Evolutionary conservation across 2,329 filamentous ascomycete genomes (phyloP).

Genomic region (Thelonectria blattea): DNA sequence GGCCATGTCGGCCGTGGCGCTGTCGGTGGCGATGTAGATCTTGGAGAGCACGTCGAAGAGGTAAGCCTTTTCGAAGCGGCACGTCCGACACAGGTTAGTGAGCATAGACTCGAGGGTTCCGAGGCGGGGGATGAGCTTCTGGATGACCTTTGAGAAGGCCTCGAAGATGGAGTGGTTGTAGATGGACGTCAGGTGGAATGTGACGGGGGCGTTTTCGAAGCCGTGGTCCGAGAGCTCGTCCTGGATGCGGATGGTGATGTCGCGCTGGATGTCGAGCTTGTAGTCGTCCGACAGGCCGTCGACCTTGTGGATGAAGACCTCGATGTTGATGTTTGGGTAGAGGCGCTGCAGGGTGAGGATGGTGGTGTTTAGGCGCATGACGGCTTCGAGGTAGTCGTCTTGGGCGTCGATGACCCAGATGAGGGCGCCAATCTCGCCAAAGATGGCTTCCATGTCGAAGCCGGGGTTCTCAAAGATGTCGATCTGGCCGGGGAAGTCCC

Average conservation of each 20-base stretch:
- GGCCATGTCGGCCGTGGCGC: slow-evolving; percentile 88
- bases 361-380: slow-evolving; percentile 83
- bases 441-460: slow-evolving; percentile 92
- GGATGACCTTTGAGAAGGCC: slow-evolving; percentile 97
- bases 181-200: slow-evolving; percentile 95
- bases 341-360: slow-evolving; percentile 87
- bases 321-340: slow-evolving; percentile 94
- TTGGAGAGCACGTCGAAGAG: slow-evolving; percentile 97
- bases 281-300: slow-evolving; percentile 98
- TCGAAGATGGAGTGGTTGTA: slow-evolving; percentile 99
- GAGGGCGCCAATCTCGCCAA: slow-evolving; percentile 89
- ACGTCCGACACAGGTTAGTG: slow-evolving; percentile 91
- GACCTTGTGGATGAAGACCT: slow-evolving; percentile 99
- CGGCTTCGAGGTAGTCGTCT: slow-evolving; percentile 94
- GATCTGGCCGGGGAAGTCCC: slow-evolving; percentile 95
- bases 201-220: slow-evolving; percentile 91
- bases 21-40: slow-evolving; percentile 98
- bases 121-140: slow-evolving; percentile 93
- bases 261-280: slow-evolving; percentile 92
- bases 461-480: slow-evolving; percentile 85
- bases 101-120: slow-evolving; percentile 92
- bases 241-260: slow-evolving; percentile 95
- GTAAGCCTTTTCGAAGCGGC: slow-evolving; percentile 96
- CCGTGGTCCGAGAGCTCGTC: slow-evolving; percentile 94
- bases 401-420: slow-evolving; percentile 99